A percentile compares a stretch with the other conserved stretches of the same genome.
Evolutionary conservation across 2,329 filamentous ascomycete species (phyloP).

Genomic region (Trichoderma lentiforme): DNA sequence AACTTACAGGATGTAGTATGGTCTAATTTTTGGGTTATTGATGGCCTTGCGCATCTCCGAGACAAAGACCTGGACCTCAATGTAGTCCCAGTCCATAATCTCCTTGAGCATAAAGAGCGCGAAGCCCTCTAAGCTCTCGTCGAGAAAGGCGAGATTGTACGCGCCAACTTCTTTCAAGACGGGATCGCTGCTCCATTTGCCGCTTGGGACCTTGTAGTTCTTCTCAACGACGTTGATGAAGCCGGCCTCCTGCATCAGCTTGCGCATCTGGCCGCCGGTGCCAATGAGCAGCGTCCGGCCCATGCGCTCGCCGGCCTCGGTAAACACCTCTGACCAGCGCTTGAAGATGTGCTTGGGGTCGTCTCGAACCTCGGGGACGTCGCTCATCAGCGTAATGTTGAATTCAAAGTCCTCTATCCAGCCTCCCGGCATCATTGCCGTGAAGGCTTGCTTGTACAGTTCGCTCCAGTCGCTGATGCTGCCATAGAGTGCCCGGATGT

Average conservation of each 20-base stretch:
- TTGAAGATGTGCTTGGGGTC: conserved; percentile 28
- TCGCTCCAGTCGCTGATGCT: conserved; percentile 12
- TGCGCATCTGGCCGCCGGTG: conserved; percentile 22
- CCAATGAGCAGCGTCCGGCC: conserved; percentile 25
- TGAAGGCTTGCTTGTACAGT: conserved; percentile 13
- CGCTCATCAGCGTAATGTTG: conserved; percentile 23
- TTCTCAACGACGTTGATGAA: conserved; percentile 22
- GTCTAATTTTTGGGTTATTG: conserved; percentile 22
- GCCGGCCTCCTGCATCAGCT: conserved; percentile 26
- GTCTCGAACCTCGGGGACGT: conserved; percentile 24
- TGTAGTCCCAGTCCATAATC: conserved; percentile 28
- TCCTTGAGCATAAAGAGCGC: conserved; percentile 28
- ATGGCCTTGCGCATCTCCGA: conserved; percentile 27
- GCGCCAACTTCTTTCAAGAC: conserved; percentile 21
- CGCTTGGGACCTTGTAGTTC: conserved; percentile 19
- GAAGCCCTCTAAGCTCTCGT: conserved; percentile 29
- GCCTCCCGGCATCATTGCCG: background rate
- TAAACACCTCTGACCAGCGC: conserved; percentile 26
- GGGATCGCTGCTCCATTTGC: conserved; percentile 21
- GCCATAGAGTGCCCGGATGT: conserved; percentile 11
- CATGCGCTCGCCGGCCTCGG: conserved; percentile 26
- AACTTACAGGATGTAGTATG: conserved; percentile 27
- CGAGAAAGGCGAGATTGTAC: conserved; percentile 26
- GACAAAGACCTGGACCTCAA: conserved; percentile 25
- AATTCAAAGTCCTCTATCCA: conserved; percentile 23